Evolutionary conservation across 164 flowering plant species (phyloP).

Genomic region (Magnolia sinica): DNA sequence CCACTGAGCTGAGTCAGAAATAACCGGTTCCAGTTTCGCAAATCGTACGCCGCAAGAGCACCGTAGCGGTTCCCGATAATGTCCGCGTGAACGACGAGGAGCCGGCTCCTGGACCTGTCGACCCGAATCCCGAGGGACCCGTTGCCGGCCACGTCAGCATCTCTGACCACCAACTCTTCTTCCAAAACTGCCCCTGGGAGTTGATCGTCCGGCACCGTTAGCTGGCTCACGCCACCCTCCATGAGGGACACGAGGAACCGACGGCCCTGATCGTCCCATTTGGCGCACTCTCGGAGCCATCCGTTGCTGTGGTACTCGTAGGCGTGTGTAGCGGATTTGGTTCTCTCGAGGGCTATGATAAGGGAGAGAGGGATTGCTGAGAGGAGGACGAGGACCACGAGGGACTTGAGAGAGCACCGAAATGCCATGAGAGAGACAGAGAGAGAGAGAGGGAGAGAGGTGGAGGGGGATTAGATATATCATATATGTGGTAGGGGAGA

Average conservation of each 20-base stretch:
- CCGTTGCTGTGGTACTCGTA: slow-evolving; percentile 68
- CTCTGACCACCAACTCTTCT: slow-evolving; percentile 40
- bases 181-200: slow-evolving; percentile 27
- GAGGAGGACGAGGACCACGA: slow-evolving; percentile 37
- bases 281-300: slow-evolving; percentile 68
- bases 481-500: no score
- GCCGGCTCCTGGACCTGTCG: slow-evolving; percentile 63
- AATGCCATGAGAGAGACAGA: slow-evolving; percentile 13
- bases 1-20: slow-evolving; percentile 70
- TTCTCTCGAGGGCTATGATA: slow-evolving; percentile 51
- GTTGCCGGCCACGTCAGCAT: slow-evolving; percentile 57
- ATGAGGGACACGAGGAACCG: slow-evolving; percentile 72
- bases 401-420: slow-evolving; percentile 41
- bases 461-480: background rate
- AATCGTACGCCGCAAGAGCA: slow-evolving; percentile 77
- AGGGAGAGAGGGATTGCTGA: slow-evolving; percentile 68
- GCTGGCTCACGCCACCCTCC: slow-evolving; percentile 64
- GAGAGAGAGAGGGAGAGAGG: background rate
- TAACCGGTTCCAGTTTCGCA: slow-evolving; percentile 60
- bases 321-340: slow-evolving; percentile 40
- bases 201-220: slow-evolving; percentile 37
- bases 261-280: slow-evolving; percentile 66
- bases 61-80: slow-evolving; percentile 43
- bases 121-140: slow-evolving; percentile 56
- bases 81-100: slow-evolving; percentile 61